Percentiles rank a stretch among this genome's conserved stretches.
phyloP scores from a whole-genome alignment of 1,284 basidiomycete species.

The Ganoderma sinense region DNA sequence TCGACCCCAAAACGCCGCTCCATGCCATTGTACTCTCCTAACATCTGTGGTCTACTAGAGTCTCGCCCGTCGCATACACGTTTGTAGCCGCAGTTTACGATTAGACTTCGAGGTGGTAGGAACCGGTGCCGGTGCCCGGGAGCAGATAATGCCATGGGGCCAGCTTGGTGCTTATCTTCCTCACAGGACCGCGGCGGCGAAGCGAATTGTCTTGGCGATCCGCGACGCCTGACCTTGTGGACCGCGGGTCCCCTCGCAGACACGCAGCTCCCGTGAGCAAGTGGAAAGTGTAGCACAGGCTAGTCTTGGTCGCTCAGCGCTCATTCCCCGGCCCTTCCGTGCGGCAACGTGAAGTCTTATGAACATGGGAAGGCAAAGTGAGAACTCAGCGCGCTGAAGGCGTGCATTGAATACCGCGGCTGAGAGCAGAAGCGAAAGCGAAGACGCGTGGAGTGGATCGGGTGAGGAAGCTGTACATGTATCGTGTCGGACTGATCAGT shows the following conservation, averaged over 20 bases:
- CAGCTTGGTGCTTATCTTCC: not conserved
- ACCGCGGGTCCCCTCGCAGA: conserved; percentile 88
- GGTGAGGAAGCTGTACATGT: conserved; percentile 64
- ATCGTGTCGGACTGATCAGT: no score
- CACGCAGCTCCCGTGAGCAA: conserved; percentile 79
- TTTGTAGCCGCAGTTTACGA: no score
- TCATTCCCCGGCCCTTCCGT: no score
- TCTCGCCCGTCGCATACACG: no score
- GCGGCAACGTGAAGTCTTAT: no score
- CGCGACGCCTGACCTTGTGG: conserved; percentile 65
- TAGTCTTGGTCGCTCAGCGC: no score
- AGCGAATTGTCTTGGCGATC: conserved; percentile 31
- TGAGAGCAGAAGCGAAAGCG: not conserved
- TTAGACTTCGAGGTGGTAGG: not conserved
- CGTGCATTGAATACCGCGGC: not conserved
- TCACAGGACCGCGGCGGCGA: conserved; percentile 2
- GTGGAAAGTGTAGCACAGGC: no score
- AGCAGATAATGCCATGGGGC: not conserved
- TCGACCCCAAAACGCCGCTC: no score
- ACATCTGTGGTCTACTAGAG: no score
- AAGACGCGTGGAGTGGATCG: not conserved
- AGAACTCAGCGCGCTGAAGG: not conserved
- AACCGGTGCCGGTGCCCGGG: no score
- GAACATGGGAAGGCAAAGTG: no score
- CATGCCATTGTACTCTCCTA: no score